These are phyloP conservation scores for Colletotrichum sp. DNA, from an alignment of 2,329 filamentous ascomycete species.

Conservation along the genomic window DNA sequence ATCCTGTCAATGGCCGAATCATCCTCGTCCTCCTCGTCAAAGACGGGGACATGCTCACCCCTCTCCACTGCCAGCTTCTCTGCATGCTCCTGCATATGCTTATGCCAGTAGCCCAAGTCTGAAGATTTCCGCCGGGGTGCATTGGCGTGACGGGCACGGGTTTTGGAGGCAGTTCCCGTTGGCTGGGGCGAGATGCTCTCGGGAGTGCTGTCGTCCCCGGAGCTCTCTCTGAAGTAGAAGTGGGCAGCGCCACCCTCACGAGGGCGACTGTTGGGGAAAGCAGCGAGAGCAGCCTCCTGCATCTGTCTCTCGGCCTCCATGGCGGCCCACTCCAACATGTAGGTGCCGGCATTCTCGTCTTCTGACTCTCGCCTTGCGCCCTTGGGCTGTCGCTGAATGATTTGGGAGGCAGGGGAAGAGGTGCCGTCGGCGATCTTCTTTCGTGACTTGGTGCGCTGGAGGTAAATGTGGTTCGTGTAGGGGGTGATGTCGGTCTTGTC, in stretches of 20 bases:
- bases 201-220: constrained; percentile 57
- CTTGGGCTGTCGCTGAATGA: constrained; percentile 39
- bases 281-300: constrained; percentile 76
- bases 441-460: constrained; percentile 46
- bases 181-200: constrained; percentile 40
- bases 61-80: constrained; percentile 64
- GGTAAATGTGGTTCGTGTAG: constrained; percentile 66
- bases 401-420: constrained; percentile 24
- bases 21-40: constrained; percentile 30
- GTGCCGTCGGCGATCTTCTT: constrained; percentile 32
- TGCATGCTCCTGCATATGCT: constrained; percentile 81
- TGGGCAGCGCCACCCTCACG: constrained; percentile 75
- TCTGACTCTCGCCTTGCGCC: constrained; percentile 69
- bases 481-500: constrained; percentile 77
- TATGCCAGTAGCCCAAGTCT: constrained; percentile 75
- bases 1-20: constrained; percentile 50
- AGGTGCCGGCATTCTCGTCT: constrained; percentile 77
- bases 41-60: constrained; percentile 19
- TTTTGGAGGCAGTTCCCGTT: constrained; percentile 26
- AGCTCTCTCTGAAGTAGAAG: constrained; percentile 71
- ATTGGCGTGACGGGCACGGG: constrained; percentile 22
- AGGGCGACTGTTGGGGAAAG: constrained; percentile 75
- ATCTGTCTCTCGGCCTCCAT: constrained; percentile 82
- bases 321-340: constrained; percentile 80
- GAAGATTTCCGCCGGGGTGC: constrained; percentile 63